Percentiles rank a stretch among this genome's conserved stretches.
Evolutionary conservation across 176 grass and related monocot genomes (phyloP).

Genomic region (Juncus inflexus): DNA sequence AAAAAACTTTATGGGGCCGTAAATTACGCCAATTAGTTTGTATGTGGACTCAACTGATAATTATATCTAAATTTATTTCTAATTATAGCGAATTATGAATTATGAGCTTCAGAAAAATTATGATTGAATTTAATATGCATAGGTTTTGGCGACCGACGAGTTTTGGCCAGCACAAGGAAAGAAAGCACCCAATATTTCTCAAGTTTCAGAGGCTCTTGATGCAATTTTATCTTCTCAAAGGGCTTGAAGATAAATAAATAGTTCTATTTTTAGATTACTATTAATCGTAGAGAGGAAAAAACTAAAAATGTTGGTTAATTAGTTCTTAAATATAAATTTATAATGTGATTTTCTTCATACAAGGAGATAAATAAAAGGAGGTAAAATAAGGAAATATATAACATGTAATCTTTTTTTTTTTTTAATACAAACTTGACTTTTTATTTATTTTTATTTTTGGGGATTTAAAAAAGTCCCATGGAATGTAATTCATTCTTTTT

Average conservation of each 20-base stretch:
- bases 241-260: constrained; percentile 9
- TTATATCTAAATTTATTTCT: no score
- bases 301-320: not conserved
- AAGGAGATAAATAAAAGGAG: not conserved
- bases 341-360: constrained; percentile 10
- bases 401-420: no score
- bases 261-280: not conserved
- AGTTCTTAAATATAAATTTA: not conserved
- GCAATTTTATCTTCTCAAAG: constrained; percentile 41
- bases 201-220: constrained; percentile 60
- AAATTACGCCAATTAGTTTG: no score
- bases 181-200: constrained; percentile 37
- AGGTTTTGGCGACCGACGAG: constrained; percentile 55
- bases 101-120: no score
- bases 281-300: not conserved
- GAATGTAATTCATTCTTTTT: not conserved
- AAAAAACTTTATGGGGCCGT: no score
- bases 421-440: not conserved
- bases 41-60: no score
- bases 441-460: not conserved
- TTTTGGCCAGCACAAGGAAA: constrained; percentile 58
- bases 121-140: not conserved
- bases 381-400: no score
- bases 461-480: not conserved
- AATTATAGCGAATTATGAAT: no score